Evolutionary conservation across 2,329 filamentous ascomycete genomes (phyloP).

Genomic region (Aulographum hederae): DNA sequence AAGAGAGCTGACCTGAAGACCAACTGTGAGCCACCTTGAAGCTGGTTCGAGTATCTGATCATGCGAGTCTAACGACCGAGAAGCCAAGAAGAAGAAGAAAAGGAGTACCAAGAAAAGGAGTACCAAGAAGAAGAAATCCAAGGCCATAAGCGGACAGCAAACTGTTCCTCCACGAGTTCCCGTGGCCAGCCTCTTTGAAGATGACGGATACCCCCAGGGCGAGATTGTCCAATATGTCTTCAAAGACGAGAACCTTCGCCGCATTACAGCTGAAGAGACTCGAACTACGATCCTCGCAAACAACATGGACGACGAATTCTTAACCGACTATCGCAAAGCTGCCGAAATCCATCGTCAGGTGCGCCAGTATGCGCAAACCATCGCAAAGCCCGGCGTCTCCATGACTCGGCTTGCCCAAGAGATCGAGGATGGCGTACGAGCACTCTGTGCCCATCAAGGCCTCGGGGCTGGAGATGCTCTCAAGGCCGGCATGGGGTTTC

Average conservation of each 20-base stretch:
- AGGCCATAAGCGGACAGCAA: constrained; percentile 16
- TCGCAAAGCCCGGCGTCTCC: constrained; percentile 30
- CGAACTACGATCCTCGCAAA: constrained; percentile 21
- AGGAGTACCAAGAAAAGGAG: no score
- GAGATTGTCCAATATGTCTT: constrained; percentile 24
- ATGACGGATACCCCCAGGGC: constrained; percentile 25
- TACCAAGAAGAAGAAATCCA: constrained; percentile 21
- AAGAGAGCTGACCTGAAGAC: constrained; percentile 7
- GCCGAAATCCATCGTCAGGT: constrained; percentile 39
- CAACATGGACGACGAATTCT: constrained; percentile 27
- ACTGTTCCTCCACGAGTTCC: constrained; percentile 28
- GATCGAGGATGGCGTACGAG: constrained; percentile 35
- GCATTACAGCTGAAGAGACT: constrained; percentile 28
- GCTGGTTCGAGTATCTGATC: constrained; percentile 3
- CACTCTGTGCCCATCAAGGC: constrained; percentile 30
- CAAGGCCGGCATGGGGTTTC: constrained; percentile 35
- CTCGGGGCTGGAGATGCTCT: constrained; percentile 32
- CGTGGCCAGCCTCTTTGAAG: constrained; percentile 26
- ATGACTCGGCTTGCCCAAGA: constrained; percentile 31
- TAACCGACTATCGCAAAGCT: constrained; percentile 36
- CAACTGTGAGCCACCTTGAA: constrained; percentile 6
- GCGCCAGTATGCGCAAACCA: constrained; percentile 29
- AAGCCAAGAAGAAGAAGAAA: constrained; percentile 24
- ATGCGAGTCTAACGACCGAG: constrained; percentile 5
- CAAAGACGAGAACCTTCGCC: constrained; percentile 23